A percentile compares a stretch with the other conserved stretches of the same genome.
Conservation (phyloP, 163 green algal species). For the Picocystis sp. region DNA sequence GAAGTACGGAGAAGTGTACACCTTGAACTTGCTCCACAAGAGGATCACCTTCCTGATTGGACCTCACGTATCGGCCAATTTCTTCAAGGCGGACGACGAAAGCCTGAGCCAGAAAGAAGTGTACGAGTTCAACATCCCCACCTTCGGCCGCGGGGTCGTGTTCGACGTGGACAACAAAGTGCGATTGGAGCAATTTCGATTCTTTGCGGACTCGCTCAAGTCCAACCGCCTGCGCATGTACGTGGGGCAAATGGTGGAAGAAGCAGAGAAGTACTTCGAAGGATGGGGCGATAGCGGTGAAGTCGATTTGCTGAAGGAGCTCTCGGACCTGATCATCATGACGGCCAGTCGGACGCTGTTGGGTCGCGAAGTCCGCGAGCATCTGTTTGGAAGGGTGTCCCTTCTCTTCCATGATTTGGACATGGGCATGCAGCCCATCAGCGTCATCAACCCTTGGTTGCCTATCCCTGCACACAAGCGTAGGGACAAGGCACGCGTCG, state of each 20-base stretch:
- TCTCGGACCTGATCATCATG: slow-evolving; percentile 81
- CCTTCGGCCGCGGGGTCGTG: slow-evolving; percentile 89
- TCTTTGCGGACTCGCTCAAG: slow-evolving; percentile 86
- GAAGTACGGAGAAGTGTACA: slow-evolving; percentile 82
- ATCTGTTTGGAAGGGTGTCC: slow-evolving; percentile 75
- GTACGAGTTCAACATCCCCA: slow-evolving; percentile 95
- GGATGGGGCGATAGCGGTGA: slow-evolving; percentile 70
- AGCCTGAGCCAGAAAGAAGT: slow-evolving; percentile 75
- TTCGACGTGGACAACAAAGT: slow-evolving; percentile 90
- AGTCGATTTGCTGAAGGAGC: slow-evolving; percentile 72
- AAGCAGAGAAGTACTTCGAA: slow-evolving; percentile 83
- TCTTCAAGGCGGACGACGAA: slow-evolving; percentile 91
- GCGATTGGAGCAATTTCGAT: slow-evolving; percentile 87
- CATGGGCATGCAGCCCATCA: slow-evolving; percentile 71
- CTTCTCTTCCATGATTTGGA: slow-evolving; percentile 86
- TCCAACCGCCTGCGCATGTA: slow-evolving; percentile 72
- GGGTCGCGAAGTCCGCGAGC: slow-evolving; percentile 85
- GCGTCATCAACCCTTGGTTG: slow-evolving; percentile 87
- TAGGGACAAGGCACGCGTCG: slow-evolving; percentile 64
- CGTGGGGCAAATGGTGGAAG: slow-evolving; percentile 74
- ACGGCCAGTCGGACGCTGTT: slow-evolving; percentile 84
- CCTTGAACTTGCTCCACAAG: slow-evolving; percentile 84
- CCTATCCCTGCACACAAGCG: slow-evolving; percentile 73
- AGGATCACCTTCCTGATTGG: slow-evolving; percentile 94
- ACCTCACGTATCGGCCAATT: slow-evolving; percentile 69